A percentile compares a stretch with the other conserved stretches of the same genome.
Conservation (phyloP, 2,329 filamentous ascomycete genomes). For the Cryphonectria naterciae region DNA sequence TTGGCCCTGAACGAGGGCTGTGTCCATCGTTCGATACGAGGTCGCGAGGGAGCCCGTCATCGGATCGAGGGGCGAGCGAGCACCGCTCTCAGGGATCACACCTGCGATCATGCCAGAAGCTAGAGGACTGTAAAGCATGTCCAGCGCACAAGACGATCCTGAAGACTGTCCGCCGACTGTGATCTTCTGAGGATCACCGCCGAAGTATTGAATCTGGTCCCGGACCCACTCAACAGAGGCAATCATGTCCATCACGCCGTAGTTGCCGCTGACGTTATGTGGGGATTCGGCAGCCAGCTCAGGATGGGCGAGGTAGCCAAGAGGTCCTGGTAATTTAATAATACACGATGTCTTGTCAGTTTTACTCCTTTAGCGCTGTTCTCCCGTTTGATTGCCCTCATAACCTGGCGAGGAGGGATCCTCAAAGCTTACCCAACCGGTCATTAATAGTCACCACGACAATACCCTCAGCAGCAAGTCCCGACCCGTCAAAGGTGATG, state of each 20-base stretch:
- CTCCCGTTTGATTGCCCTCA: too few relatives aligned
- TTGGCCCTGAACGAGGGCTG: conserved; percentile 31
- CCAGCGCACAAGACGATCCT: conserved; percentile 35
- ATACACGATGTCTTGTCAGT: too few relatives aligned
- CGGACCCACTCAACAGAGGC: conserved; percentile 46
- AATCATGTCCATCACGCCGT: conserved; percentile 71
- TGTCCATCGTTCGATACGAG: conserved; percentile 33
- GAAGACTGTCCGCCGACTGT: conserved; percentile 71
- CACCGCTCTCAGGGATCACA: conserved; percentile 40
- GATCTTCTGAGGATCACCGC: conserved; percentile 69
- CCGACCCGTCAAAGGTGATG: conserved; percentile 58
- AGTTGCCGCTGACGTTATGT: conserved; percentile 56
- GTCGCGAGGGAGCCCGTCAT: conserved; percentile 36
- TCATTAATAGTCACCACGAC: conserved; percentile 77
- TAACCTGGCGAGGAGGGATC: too few relatives aligned
- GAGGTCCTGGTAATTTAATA: conserved; percentile 47
- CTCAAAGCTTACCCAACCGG: conserved; percentile 57
- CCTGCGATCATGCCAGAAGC: conserved; percentile 33
- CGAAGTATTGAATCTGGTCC: conserved; percentile 66
- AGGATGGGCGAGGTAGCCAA: conserved; percentile 70
- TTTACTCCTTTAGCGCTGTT: too few relatives aligned
- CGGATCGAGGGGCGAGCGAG: conserved; percentile 37
- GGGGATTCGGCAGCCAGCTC: conserved; percentile 45
- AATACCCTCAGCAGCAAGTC: conserved; percentile 63
- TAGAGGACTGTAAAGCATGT: conserved; percentile 3